Evolutionary conservation across 225 moss, liverwort and hornwort genomes (phyloP), one percentile per base, ranked within the genome.

Genomic region (Rhytidiadelphus loreus): DNA sequence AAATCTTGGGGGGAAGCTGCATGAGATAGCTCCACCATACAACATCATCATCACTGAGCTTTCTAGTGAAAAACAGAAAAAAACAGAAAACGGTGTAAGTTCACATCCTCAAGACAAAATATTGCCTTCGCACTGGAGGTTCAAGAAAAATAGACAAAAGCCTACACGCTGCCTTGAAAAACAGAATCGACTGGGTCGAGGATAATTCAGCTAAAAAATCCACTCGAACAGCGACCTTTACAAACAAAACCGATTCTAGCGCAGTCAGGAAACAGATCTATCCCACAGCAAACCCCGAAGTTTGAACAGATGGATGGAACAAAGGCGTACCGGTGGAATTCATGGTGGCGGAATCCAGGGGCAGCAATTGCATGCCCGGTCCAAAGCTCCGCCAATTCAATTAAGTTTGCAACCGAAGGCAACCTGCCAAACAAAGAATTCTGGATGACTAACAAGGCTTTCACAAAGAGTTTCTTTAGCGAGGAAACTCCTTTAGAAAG

Each of bases 1-100:
- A 70, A 94, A 96, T 84, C 95, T 94, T 18, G 56, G 13, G 24
- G 95, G 95, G 33, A 96, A 90, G 77, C 71, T 89, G 90, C 95
- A 96, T 18, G 92, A 93, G 72, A 97, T 95, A 50, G 95, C 95
- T 66, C 97, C 95, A 71, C 95, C 97, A 85, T 96, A 97, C 39
- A 96, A 84, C 62, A 91, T 87, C 86, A 93, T 92, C 74, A 85
- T 89, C 69, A 71, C 90, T 33, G 88, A 68, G 29, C 43, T 83
- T 59, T 89, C 92, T 86, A 80, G 12, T 15, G 3, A 80, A 52
- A 48, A 19, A 7, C 30, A 11, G 6, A 11, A 48, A 48, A 48
- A 74, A 50, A n/a, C n/a, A n/a, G 33, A 48, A 75, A 50, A 32
- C 32, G 20, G 5, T 48, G 32, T 50, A 75, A 75, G 30, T 48